A percentile compares a stretch with the other conserved stretches of the same genome.
Conservation (phyloP, 169 alveolate species). For the Miamiensis avidus region DNA sequence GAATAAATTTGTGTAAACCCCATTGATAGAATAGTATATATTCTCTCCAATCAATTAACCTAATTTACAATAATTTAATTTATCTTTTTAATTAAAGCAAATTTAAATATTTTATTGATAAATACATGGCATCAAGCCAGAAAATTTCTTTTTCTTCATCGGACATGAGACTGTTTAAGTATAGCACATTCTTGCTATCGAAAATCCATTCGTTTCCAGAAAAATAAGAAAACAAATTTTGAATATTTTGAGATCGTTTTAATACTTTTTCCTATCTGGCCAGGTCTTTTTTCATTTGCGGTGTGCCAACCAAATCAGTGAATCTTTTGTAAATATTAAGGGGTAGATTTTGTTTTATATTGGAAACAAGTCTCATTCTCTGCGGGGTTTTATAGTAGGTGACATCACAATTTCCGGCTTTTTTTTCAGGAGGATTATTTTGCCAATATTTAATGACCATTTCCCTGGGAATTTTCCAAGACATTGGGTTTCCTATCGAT, state of each 20-base stretch:
- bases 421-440: slow-evolving; percentile 51
- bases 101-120: no score
- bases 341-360: slow-evolving; percentile 38
- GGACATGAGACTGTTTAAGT: slow-evolving; percentile 24
- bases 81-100: background rate
- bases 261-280: background rate
- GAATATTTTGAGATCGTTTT: background rate
- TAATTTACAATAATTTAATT: slow-evolving; percentile 3
- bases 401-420: slow-evolving; percentile 30
- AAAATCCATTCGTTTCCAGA: slow-evolving; percentile 72
- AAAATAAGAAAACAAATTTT: slow-evolving; percentile 52
- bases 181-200: slow-evolving; percentile 40
- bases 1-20: slow-evolving; percentile 72
- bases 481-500: slow-evolving; percentile 68
- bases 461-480: slow-evolving; percentile 62
- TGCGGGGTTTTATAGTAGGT: slow-evolving; percentile 12
- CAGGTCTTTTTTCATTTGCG: slow-evolving; percentile 41
- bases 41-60: slow-evolving; percentile 60
- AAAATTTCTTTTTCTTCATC: slow-evolving; percentile 42
- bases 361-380: background rate
- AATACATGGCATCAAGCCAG: slow-evolving; percentile 53
- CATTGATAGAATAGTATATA: slow-evolving; percentile 54
- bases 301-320: slow-evolving; percentile 50
- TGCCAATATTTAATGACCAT: slow-evolving; percentile 34
- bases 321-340: slow-evolving; percentile 23